Evolutionary conservation across 2,329 filamentous ascomycete genomes (phyloP), one percentile per base, ranked within the genome.

Genomic region (Endocalyx cinctus): DNA sequence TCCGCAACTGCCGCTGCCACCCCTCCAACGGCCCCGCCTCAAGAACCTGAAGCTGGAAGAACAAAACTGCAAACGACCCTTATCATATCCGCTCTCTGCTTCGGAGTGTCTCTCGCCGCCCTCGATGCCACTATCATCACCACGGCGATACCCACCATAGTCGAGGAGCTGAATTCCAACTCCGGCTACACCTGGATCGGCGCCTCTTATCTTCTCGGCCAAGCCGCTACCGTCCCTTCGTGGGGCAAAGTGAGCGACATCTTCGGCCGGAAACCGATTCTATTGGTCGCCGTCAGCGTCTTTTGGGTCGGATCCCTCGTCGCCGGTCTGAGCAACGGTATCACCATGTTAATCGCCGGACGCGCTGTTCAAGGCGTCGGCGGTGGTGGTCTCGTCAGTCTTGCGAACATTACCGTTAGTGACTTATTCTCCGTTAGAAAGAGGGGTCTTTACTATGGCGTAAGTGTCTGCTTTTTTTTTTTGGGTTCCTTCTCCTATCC

Each of bases 151-250:
- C 80, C 82, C 0, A 78, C 77, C 11, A 84, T 86, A 42, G 69
- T 75, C 5, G 59, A 60, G 20, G 68, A 83, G 39, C 74, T 89
- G 40, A 52, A 77, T 27, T 84, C 82, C 5, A 76, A 76, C 4
- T 65, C 74, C 12, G 84, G 83, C 16, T 89, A 88, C 59, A 74
- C 80, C 32, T 89, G 84, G 86, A 80, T 90, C 41, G 84, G 84
- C 11, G 78, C 74, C 23, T 77, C 83, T 3, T 90, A 84, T 50
- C 66, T 87, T 6, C 73, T 89, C 10, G 82, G 79, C 35, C 82
- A 79, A 51, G 79, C 82, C 2, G 74, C 68, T 55, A 72, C 74
- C 1, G 75, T 77, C 0, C 82, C 83, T 1, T 77, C 82, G 31
- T 89, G 83, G 84, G 82, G 80, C 35, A 74, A 75, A 47, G 50